Evolutionary conservation across 768 basidiomycete species (phyloP).

Genomic region (Holtermanniella nyarrowii): DNA sequence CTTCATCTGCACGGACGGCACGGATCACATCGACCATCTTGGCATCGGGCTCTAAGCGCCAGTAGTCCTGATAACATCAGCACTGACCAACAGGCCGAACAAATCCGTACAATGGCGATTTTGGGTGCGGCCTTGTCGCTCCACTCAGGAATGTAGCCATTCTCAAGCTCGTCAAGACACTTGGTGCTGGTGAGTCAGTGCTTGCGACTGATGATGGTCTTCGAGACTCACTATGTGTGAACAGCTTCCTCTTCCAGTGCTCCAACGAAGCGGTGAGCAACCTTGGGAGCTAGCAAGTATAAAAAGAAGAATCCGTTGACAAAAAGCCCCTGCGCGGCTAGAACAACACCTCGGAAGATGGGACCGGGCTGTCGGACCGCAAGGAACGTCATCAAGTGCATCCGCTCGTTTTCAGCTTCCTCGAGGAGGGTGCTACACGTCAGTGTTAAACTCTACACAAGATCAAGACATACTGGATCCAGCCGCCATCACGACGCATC

Average conservation of each 20-base stretch:
- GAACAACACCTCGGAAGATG: slow-evolving; percentile 68
- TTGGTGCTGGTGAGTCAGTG: slow-evolving; percentile 45
- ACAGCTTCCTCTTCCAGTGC: slow-evolving; percentile 93
- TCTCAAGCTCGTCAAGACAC: slow-evolving; percentile 65
- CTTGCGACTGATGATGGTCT: not conserved
- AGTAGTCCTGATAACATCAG: slow-evolving; percentile 57
- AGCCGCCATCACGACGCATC: slow-evolving; percentile 59
- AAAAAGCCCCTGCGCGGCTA: slow-evolving; percentile 71
- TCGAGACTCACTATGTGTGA: slow-evolving; percentile 61
- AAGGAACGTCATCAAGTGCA: slow-evolving; percentile 98
- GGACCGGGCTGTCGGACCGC: slow-evolving; percentile 68
- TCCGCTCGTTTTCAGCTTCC: slow-evolving; percentile 94
- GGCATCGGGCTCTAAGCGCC: slow-evolving; percentile 42
- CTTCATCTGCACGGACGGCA: slow-evolving; percentile 85
- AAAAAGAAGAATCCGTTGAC: slow-evolving; percentile 50
- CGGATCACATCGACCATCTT: slow-evolving; percentile 71
- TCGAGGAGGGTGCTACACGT: slow-evolving; percentile 56
- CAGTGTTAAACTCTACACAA: not conserved
- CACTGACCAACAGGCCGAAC: not conserved
- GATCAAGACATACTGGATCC: slow-evolving; percentile 55
- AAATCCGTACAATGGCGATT: slow-evolving; percentile 62
- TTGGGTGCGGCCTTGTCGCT: slow-evolving; percentile 61
- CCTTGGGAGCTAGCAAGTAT: slow-evolving; percentile 49
- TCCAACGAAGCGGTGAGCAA: slow-evolving; percentile 76
- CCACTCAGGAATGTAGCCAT: slow-evolving; percentile 45